These are phyloP conservation scores for Taphrina wiesneri DNA, from an alignment of 1,139 yeast genomes.

Conservation along the genomic window DNA sequence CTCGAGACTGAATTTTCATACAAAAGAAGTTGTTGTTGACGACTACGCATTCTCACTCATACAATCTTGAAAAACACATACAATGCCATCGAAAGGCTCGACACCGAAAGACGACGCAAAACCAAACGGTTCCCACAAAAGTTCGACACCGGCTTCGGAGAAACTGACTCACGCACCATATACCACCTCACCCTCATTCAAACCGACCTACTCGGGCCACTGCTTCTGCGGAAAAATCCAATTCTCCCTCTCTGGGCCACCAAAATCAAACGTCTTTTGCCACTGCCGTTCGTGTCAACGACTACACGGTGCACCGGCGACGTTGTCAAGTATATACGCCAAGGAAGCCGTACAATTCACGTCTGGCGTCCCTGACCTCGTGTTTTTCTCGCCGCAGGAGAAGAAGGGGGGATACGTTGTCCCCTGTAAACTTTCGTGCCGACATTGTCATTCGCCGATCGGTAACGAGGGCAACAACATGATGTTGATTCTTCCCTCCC, in stretches of 20 bases:
- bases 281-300: conserved; percentile 33
- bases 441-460: conserved; percentile 17
- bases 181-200: background rate
- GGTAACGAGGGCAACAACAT: conserved; percentile 31
- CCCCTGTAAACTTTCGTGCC: conserved; percentile 22
- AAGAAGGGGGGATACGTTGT: conserved; percentile 16
- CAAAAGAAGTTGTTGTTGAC: no score
- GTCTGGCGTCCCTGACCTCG: conserved; percentile 15
- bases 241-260: conserved; percentile 15
- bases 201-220: conserved; percentile 11
- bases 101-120: background rate
- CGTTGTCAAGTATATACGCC: conserved; percentile 19
- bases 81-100: background rate
- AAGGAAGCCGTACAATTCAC: conserved; percentile 16
- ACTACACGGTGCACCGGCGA: conserved; percentile 23
- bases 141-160: background rate
- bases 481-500: conserved; percentile 21
- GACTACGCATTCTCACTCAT: background rate
- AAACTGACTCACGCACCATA: conserved; percentile 20
- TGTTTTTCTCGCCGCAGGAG: conserved; percentile 28
- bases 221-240: conserved; percentile 28
- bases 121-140: background rate
- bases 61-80: background rate
- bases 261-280: conserved; percentile 10
- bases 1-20: no score